These are phyloP conservation scores for Schwanniomyces vanrijiae DNA, from an alignment of 805 yeast species.

Conservation along the genomic window DNA sequence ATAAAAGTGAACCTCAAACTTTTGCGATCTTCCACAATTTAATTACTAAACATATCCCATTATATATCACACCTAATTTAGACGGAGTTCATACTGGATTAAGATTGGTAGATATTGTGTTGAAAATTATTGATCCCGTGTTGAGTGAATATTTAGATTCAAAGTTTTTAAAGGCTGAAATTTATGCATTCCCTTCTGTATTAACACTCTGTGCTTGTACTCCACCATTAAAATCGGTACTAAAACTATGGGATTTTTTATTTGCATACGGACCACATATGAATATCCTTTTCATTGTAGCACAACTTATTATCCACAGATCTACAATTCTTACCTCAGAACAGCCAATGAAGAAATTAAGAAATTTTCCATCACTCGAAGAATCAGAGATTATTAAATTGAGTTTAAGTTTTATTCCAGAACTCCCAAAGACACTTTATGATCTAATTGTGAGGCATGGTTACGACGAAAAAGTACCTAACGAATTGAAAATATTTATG, in stretches of 20 bases:
- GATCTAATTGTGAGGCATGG: constrained; percentile 64
- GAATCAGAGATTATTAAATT: constrained; percentile 75
- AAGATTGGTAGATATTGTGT: constrained; percentile 68
- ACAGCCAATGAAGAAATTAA: constrained; percentile 72
- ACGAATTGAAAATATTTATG: constrained; percentile 25
- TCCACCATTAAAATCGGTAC: constrained; percentile 74
- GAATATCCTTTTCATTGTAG: constrained; percentile 80
- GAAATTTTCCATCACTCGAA: constrained; percentile 71
- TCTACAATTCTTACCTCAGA: constrained; percentile 54
- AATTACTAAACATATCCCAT: constrained; percentile 65
- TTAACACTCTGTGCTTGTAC: constrained; percentile 86
- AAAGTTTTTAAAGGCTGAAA: constrained; percentile 74
- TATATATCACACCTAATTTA: constrained; percentile 73
- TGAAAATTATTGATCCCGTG: constrained; percentile 71
- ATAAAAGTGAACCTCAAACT: constrained; percentile 82
- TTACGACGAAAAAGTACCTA: constrained; percentile 47
- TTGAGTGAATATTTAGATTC: constrained; percentile 58
- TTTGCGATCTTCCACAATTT: constrained; percentile 67
- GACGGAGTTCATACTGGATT: constrained; percentile 82
- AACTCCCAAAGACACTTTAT: constrained; percentile 66
- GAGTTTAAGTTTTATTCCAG: constrained; percentile 76
- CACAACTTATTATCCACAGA: constrained; percentile 74
- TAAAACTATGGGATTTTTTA: constrained; percentile 84
- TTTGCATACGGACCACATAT: constrained; percentile 90
- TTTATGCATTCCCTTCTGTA: constrained; percentile 83